Conservation (phyloP, 345 rosid species). For the Cardamine resedifolia region DNA sequence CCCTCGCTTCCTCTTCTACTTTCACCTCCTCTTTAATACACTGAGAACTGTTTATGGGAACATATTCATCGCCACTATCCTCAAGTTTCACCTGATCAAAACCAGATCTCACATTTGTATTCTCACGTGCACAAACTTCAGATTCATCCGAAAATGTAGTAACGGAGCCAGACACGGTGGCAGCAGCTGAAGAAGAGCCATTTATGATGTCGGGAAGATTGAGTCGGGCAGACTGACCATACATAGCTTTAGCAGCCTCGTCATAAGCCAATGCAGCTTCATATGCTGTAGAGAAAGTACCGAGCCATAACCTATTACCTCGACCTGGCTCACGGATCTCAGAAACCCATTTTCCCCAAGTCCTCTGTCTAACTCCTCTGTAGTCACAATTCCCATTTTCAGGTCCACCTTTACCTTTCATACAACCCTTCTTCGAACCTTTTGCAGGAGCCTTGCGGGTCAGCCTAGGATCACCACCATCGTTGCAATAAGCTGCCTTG, state of each 20-base stretch:
- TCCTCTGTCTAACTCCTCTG: conserved; percentile 88
- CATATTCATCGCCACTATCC: conserved; percentile 30
- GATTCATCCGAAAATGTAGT: conserved; percentile 39
- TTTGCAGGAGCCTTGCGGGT: conserved; percentile 52
- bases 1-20: conserved; percentile 11
- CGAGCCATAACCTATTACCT: conserved; percentile 77
- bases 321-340: conserved; percentile 77
- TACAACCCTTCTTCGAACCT: conserved; percentile 84
- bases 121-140: conserved; percentile 46
- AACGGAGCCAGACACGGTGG: conserved; percentile 37
- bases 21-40: conserved; percentile 16
- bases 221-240: conserved; percentile 59
- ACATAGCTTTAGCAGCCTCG: conserved; percentile 70
- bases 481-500: conserved; percentile 26
- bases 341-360: conserved; percentile 98
- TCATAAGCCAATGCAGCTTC: conserved; percentile 92
- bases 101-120: conserved; percentile 3
- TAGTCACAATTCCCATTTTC: conserved; percentile 55
- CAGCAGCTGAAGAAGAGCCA: conserved; percentile 25
- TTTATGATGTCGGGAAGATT: conserved; percentile 45
- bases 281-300: conserved; percentile 63
- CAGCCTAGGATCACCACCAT: conserved; percentile 24
- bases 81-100: conserved; percentile 25
- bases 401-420: conserved; percentile 97
- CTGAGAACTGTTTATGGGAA: background rate